Evolutionary conservation across 495 filamentous ascomycete species (phyloP).

Genomic region (Chaetomidium leptoderma): DNA sequence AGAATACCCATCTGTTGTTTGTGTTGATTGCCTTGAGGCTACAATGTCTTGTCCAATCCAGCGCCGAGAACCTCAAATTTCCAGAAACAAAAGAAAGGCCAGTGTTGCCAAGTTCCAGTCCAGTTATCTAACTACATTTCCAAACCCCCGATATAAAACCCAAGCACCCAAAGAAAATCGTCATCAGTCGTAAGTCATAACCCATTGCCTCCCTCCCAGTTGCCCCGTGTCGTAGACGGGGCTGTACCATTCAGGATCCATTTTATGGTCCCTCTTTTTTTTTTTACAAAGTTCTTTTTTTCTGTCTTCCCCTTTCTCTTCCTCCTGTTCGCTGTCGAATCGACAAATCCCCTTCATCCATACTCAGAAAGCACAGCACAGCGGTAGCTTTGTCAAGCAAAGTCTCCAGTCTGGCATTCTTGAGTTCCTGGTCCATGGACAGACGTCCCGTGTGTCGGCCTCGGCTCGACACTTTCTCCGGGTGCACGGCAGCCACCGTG

Average conservation of each 20-base stretch:
- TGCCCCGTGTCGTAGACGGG: constrained; percentile 9
- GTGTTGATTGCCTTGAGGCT: constrained; percentile 12
- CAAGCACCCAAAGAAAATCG: neutral
- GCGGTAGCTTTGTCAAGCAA: neutral
- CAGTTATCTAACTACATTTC: constrained; percentile 7
- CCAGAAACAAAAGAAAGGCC: neutral
- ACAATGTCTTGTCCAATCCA: constrained; percentile 8
- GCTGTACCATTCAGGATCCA: neutral
- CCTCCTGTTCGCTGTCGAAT: neutral
- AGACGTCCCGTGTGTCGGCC: neutral
- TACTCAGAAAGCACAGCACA: neutral
- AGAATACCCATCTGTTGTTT: neutral
- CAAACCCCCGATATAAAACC: constrained; percentile 3
- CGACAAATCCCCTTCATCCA: neutral
- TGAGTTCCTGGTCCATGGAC: neutral
- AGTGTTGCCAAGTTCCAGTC: constrained; percentile 3
- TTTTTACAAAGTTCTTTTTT: neutral
- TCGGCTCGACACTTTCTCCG: neutral
- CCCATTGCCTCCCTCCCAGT: constrained; percentile 19
- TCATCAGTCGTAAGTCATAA: constrained; percentile 20
- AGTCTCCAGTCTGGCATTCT: neutral
- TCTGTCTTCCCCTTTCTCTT: neutral
- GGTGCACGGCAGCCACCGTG: neutral
- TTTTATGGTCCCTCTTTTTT: constrained; percentile 9
- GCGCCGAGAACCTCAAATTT: neutral